phyloP scores from a whole-genome alignment of 73 alveolate species.

The Effrenium voratum region DNA sequence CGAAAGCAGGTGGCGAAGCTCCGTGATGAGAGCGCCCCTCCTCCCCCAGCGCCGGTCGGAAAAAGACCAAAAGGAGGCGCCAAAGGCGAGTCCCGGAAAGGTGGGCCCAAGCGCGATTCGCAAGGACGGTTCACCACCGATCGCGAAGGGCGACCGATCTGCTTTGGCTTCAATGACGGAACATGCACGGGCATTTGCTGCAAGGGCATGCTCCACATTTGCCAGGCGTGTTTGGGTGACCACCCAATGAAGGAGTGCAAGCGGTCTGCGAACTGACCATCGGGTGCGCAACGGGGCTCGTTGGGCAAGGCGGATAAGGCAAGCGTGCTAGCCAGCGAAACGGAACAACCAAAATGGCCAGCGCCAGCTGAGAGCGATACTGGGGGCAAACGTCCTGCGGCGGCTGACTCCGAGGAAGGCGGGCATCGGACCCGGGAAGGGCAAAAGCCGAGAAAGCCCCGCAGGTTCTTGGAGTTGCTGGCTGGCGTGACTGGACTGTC shows the following conservation, averaged over 20 bases:
- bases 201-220: background rate
- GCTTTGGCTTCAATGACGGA: slow-evolving; percentile 19
- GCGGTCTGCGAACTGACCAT: background rate
- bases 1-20: background rate
- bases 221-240: slow-evolving; percentile 28
- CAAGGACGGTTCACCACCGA: slow-evolving; percentile 4
- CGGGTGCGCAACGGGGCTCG: background rate
- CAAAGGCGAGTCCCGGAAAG: background rate
- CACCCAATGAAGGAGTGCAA: slow-evolving; percentile 35
- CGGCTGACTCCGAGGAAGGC: too few species aligned
- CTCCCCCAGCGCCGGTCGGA: background rate
- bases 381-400: too few species aligned
- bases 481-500: too few species aligned
- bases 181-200: background rate
- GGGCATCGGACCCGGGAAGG: too few species aligned
- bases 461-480: too few species aligned
- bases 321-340: too few species aligned
- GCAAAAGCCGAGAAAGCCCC: too few species aligned
- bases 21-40: background rate
- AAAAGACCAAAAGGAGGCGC: background rate
- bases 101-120: background rate
- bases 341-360: too few species aligned
- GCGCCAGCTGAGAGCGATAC: too few species aligned
- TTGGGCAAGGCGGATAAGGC: background rate
- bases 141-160: background rate